phyloP scores from a whole-genome alignment of 345 rosid species.

The Camelina hispida region DNA sequence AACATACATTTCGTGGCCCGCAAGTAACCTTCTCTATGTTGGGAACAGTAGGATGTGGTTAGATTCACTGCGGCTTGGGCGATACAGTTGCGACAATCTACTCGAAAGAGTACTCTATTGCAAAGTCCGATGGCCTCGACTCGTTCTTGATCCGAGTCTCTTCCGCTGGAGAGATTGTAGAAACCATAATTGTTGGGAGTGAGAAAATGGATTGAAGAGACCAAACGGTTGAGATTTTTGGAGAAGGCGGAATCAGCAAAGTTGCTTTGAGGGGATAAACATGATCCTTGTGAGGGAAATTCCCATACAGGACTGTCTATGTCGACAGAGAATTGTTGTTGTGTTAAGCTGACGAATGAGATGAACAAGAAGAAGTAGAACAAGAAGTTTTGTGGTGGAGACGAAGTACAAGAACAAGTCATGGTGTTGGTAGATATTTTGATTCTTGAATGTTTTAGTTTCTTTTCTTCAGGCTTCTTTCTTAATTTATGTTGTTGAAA shows the following conservation, averaged over 20 bases:
- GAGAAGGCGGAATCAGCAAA: conserved; percentile 2
- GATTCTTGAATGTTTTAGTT: conserved; percentile 5
- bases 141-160: conserved; percentile 27
- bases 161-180: conserved; percentile 26
- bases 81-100: conserved; percentile 24
- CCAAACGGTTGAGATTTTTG: conserved; percentile 8
- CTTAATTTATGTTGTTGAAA: neutral
- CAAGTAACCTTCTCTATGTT: conserved; percentile 17
- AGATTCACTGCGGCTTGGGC: conserved; percentile 10
- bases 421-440: neutral
- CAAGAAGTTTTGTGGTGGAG: conserved; percentile 6
- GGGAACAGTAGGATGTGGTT: neutral
- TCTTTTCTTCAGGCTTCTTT: neutral
- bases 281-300: neutral
- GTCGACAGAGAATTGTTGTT: neutral
- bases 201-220: conserved; percentile 26
- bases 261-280: conserved; percentile 16
- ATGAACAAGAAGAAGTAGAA: conserved; percentile 14
- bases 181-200: conserved; percentile 22
- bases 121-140: conserved; percentile 28
- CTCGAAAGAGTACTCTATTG: conserved; percentile 26
- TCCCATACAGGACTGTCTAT: conserved; percentile 17
- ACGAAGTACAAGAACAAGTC: conserved; percentile 9
- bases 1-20: conserved; percentile 34
- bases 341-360: conserved; percentile 12